Percentiles rank a stretch among this genome's conserved stretches.
phyloP scores from a whole-genome alignment of 2,329 filamentous ascomycete species.

The Beauveria scarabaeidicola region DNA sequence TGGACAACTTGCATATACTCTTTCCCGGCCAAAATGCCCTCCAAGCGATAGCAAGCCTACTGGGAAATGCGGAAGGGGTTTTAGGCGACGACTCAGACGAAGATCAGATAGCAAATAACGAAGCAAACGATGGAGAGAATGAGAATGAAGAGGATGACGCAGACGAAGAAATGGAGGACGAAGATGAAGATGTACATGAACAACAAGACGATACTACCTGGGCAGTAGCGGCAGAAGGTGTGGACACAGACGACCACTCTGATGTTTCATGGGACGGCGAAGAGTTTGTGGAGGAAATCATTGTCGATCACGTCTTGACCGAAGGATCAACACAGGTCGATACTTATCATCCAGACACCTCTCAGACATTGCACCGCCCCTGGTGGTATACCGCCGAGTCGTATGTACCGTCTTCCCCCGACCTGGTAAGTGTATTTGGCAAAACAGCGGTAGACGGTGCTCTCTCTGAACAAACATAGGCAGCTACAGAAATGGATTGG shows the following conservation, averaged over 20 bases:
- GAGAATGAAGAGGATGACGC: constrained; percentile 11
- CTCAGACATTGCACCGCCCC: background rate
- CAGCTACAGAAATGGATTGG: background rate
- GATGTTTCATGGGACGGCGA: constrained; percentile 1
- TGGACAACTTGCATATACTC: background rate
- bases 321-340: constrained; percentile 4
- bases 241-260: background rate
- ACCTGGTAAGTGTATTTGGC: background rate
- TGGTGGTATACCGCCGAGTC: background rate
- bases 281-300: background rate
- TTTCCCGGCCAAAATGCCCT: background rate
- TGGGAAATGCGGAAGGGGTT: background rate
- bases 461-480: background rate
- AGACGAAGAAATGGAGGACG: constrained; percentile 10
- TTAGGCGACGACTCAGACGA: background rate
- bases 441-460: background rate
- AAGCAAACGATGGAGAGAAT: background rate
- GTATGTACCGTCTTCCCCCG: background rate
- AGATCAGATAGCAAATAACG: constrained; percentile 10
- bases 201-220: background rate
- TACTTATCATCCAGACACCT: too few relatives aligned
- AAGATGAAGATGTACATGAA: background rate
- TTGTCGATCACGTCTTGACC: background rate
- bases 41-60: background rate
- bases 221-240: background rate